Base-by-base conservation (phyloP, 116 monocot genomes). In the Zostera marina region DNA sequence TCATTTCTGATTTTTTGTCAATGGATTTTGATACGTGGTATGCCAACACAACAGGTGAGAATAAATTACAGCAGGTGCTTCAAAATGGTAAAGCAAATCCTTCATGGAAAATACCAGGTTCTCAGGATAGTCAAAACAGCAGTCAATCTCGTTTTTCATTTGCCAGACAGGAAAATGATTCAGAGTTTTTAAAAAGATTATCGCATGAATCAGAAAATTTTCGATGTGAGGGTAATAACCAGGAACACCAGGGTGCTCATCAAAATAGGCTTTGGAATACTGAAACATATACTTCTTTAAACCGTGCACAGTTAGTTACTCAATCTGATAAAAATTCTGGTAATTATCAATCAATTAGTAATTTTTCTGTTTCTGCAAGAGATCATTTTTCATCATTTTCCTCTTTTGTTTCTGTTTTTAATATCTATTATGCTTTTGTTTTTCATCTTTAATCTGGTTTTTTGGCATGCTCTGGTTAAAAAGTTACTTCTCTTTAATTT, bases 1-100 rank as follows among this genome's bases (percentile, higher is more conserved):
- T 87, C 44, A 81, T 92, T 41, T 78, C 92, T 25, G 68, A 84
- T 61, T 76, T 87, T 23, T 68, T 92, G 54, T 71, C 81, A 12
- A 76, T 81, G 59, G 83, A 92, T 39, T 92, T 92, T 70, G 83
- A 92, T 75, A 77, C 87, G 15, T 92, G 87, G 92, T 80, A 75
- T 72, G 79, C 78, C 49, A 71, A 83, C 42, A 59, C 70, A 23
- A 76, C 74, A n/a, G 61, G 70, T 43, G 39, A 72, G 39, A 67
- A 72, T 44, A 77, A 63, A 66, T 74, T 80, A 42, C 53, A 68
- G 22, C 75, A 71, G 17, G 47, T 83, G 51, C 76, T 89, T 59
- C 61, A 76, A 73, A 54, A 54, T 63, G 65, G 65, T 49, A 71
- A 53, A 40, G 57, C 60, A 4, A 68, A 76, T 13, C 57, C 66